These are phyloP conservation scores for Dianthus caryophyllus DNA, from an alignment of 148 eudicot species.

Conservation along the genomic window DNA sequence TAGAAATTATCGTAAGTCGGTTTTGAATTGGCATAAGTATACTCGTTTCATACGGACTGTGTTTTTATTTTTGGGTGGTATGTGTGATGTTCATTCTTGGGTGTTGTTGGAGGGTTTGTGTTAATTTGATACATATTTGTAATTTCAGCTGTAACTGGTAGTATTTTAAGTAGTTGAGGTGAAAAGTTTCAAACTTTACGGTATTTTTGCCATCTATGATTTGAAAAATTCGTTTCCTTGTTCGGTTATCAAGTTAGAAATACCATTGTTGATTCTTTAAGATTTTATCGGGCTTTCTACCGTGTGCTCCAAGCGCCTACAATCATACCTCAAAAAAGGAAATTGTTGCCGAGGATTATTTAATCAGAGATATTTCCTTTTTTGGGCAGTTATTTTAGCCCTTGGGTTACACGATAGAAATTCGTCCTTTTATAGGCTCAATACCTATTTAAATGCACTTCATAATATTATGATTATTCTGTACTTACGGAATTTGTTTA, in stretches of 20 bases:
- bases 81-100: background rate
- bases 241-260: background rate
- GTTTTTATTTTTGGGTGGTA: background rate
- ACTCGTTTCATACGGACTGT: background rate
- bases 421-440: no score
- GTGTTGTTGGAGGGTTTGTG: background rate
- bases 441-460: background rate
- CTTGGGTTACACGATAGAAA: no score
- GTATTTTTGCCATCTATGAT: no score
- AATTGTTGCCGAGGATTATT: no score
- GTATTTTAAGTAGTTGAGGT: background rate
- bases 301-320: no score
- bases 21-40: background rate
- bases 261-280: background rate
- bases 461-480: background rate
- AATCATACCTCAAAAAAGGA: no score
- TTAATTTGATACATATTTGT: background rate
- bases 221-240: background rate
- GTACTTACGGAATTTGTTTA: slow-evolving; percentile 9
- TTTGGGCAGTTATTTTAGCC: no score
- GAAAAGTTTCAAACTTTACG: slow-evolving; percentile 18
- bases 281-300: background rate
- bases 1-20: background rate
- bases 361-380: no score
- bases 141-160: background rate